phyloP scores from a whole-genome alignment of 1,284 basidiomycete genomes.

The Irpex sp. region DNA sequence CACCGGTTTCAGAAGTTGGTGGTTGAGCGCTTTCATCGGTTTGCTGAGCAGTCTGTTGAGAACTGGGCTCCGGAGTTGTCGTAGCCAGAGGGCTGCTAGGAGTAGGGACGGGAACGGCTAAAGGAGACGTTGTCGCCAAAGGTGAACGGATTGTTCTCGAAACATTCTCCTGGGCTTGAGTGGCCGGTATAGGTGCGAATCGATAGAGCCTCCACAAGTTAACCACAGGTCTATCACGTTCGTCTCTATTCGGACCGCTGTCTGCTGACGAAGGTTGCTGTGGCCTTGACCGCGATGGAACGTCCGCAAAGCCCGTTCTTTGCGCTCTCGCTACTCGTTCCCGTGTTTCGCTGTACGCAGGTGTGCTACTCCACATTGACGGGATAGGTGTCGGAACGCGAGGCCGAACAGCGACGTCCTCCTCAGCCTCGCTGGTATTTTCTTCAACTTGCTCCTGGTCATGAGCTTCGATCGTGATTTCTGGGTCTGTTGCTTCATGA shows the following conservation, averaged over 20 bases:
- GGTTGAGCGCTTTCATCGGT: neutral
- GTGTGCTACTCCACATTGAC: neutral
- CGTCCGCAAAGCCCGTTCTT: neutral
- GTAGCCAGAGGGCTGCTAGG: constrained; percentile 4
- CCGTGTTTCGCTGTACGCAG: neutral
- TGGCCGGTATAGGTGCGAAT: constrained; percentile 61
- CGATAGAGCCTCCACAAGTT: constrained; percentile 81
- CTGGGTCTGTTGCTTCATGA: neutral
- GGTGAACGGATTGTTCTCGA: neutral
- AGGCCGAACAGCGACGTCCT: constrained; percentile 16
- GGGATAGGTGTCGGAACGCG: constrained; percentile 17
- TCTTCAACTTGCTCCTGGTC: constrained; percentile 10
- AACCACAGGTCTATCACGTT: constrained; percentile 41
- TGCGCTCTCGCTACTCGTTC: neutral
- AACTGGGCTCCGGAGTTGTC: constrained; percentile 5
- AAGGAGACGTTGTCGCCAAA: constrained; percentile 8
- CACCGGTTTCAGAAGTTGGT: neutral
- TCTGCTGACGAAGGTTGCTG: neutral
- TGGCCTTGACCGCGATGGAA: neutral
- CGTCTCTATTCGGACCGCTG: neutral
- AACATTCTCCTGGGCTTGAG: constrained; percentile 15
- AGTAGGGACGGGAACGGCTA: neutral
- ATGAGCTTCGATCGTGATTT: neutral
- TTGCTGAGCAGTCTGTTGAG: constrained; percentile 7
- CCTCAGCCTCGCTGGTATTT: constrained; percentile 15